Evolutionary conservation across 345 rosid species (phyloP).

Genomic region (Lepidium aucheri): DNA sequence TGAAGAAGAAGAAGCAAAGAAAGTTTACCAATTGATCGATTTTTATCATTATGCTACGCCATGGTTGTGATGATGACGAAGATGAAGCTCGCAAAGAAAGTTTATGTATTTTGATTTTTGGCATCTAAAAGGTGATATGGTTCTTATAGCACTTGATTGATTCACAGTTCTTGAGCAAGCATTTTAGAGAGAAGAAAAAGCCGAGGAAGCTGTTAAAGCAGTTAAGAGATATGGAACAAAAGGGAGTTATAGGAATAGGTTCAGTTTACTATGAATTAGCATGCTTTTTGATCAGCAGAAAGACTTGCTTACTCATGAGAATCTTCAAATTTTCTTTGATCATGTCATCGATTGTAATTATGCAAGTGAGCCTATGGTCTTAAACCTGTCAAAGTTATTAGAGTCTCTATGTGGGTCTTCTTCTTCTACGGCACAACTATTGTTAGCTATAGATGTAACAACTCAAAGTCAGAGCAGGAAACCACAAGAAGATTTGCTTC

Average conservation of each 20-base stretch:
- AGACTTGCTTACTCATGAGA: slow-evolving; percentile 31
- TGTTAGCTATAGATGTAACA: slow-evolving; percentile 12
- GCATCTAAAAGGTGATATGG: neutral
- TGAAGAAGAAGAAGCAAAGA: too few species aligned
- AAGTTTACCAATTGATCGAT: too few species aligned
- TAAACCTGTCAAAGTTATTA: slow-evolving; percentile 57
- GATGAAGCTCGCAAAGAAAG: too few species aligned
- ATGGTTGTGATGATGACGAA: too few species aligned
- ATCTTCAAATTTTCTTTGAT: slow-evolving; percentile 39
- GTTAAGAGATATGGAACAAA: slow-evolving; percentile 81
- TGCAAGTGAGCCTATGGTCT: slow-evolving; percentile 46
- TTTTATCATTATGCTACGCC: too few species aligned
- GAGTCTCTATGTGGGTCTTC: slow-evolving; percentile 30
- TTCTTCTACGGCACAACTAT: slow-evolving; percentile 8
- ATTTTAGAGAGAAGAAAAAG: slow-evolving; percentile 76
- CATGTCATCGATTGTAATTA: slow-evolving; percentile 40
- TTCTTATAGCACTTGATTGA: slow-evolving; percentile 8
- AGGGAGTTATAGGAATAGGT: slow-evolving; percentile 81
- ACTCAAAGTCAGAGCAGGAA: slow-evolving; percentile 1
- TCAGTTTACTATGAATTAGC: slow-evolving; percentile 81
- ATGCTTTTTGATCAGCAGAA: slow-evolving; percentile 45
- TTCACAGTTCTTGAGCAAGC: slow-evolving; percentile 74
- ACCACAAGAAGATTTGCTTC: slow-evolving; percentile 5
- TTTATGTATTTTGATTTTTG: too few species aligned
- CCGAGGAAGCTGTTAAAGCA: slow-evolving; percentile 68